A percentile compares a stretch with the other conserved stretches of the same genome.
phyloP scores from a whole-genome alignment of 805 yeast genomes.

The Torulaspora maleeae region DNA sequence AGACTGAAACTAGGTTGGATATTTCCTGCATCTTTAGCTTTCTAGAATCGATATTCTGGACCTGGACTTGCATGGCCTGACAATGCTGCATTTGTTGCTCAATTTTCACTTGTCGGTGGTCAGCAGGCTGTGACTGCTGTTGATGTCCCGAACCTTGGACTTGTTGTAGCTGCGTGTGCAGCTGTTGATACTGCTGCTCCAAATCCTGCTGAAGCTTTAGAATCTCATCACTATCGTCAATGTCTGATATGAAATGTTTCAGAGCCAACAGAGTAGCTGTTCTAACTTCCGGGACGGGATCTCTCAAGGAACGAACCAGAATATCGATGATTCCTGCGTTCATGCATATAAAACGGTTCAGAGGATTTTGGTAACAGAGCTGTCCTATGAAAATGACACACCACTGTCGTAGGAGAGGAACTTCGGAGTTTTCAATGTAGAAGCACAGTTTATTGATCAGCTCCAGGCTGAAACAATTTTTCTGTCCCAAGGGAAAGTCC shows the following conservation, averaged over 20 bases:
- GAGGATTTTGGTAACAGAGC: slow-evolving; percentile 65
- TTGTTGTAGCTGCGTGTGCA: slow-evolving; percentile 32
- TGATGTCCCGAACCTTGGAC: slow-evolving; percentile 25
- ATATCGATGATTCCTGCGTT: slow-evolving; percentile 55
- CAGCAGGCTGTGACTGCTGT: slow-evolving; percentile 24
- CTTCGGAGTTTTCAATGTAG: slow-evolving; percentile 67
- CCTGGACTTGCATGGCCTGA: slow-evolving; percentile 27
- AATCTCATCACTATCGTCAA: slow-evolving; percentile 36
- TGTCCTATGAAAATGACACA: slow-evolving; percentile 74
- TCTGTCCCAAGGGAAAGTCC: slow-evolving; percentile 75
- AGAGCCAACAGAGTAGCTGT: slow-evolving; percentile 76
- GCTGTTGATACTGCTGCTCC: slow-evolving; percentile 33
- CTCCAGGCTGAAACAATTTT: slow-evolving; percentile 70
- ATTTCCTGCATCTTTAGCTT: slow-evolving; percentile 65
- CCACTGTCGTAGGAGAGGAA: slow-evolving; percentile 91
- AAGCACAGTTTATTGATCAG: slow-evolving; percentile 61
- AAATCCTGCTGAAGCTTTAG: slow-evolving; percentile 33
- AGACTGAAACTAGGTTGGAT: slow-evolving; percentile 60
- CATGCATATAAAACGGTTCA: slow-evolving; percentile 67
- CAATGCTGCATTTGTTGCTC: slow-evolving; percentile 32
- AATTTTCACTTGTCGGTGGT: slow-evolving; percentile 27
- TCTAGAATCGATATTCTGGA: slow-evolving; percentile 33
- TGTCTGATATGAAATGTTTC: slow-evolving; percentile 58
- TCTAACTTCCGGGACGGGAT: slow-evolving; percentile 93
- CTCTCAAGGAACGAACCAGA: slow-evolving; percentile 57